These are phyloP conservation scores for Trichoderma aggressivum DNA, from an alignment of 2,329 filamentous ascomycete genomes.

Conservation along the genomic window DNA sequence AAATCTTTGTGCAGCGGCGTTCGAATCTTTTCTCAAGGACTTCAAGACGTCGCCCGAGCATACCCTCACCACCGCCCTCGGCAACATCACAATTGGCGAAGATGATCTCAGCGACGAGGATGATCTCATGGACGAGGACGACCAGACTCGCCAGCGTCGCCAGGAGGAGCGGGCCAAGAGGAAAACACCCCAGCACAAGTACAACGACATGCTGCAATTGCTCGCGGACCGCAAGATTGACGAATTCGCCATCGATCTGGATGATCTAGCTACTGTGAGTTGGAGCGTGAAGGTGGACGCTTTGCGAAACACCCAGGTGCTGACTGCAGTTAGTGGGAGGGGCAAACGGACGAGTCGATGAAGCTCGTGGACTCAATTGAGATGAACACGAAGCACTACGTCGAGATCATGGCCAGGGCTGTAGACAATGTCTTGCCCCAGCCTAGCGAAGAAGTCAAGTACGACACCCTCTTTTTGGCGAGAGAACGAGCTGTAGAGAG, in stretches of 20 bases:
- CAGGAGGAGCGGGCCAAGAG: slow-evolving; percentile 48
- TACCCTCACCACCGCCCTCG: slow-evolving; percentile 75
- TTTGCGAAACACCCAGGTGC: neutral
- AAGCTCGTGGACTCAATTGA: slow-evolving; percentile 81
- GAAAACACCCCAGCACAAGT: slow-evolving; percentile 71
- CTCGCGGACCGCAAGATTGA: slow-evolving; percentile 75
- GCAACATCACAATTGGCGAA: slow-evolving; percentile 81
- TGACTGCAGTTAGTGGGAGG: slow-evolving; percentile 62
- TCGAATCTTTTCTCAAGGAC: slow-evolving; percentile 80
- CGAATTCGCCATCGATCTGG: slow-evolving; percentile 82
- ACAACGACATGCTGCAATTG: slow-evolving; percentile 81
- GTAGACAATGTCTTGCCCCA: slow-evolving; percentile 83
- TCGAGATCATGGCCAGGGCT: slow-evolving; percentile 84
- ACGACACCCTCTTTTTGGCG: slow-evolving; percentile 31
- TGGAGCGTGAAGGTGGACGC: neutral
- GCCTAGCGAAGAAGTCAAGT: slow-evolving; percentile 74
- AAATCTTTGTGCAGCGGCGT: slow-evolving; percentile 54
- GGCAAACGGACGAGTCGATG: slow-evolving; percentile 62
- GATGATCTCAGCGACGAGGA: slow-evolving; percentile 86
- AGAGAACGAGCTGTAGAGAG: neutral
- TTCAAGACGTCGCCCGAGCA: slow-evolving; percentile 78
- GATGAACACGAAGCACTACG: slow-evolving; percentile 89
- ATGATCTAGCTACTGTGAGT: slow-evolving; percentile 74
- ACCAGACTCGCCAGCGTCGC: slow-evolving; percentile 53
- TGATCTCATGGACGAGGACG: slow-evolving; percentile 84